These are phyloP conservation scores for Rhododendron griersonianum DNA, from an alignment of 148 eudicot genomes.

Conservation along the genomic window DNA sequence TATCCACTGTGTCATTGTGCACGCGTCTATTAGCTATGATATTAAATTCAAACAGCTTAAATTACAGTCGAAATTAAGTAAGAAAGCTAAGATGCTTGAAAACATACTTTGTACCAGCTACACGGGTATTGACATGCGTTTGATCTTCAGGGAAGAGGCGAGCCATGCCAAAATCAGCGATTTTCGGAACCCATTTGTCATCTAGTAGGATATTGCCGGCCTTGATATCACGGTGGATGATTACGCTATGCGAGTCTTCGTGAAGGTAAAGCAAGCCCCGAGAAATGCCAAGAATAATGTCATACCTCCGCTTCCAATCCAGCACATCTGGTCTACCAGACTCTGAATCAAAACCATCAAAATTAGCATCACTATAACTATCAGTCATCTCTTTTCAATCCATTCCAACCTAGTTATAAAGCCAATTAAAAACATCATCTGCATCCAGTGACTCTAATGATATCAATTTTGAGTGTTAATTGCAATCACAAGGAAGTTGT, in stretches of 20 bases:
- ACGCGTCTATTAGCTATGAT: constrained; percentile 3
- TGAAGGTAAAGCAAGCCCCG: constrained; percentile 81
- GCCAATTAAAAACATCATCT: background rate
- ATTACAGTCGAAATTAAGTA: background rate
- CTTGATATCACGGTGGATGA: constrained; percentile 87
- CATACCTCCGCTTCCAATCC: constrained; percentile 72
- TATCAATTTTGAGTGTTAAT: background rate
- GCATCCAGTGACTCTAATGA: background rate
- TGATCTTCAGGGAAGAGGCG: constrained; percentile 74
- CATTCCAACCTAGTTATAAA: background rate
- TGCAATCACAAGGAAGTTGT: background rate
- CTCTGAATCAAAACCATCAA: constrained; percentile 31
- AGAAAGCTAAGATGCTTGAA: constrained; percentile 1
- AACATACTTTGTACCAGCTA: constrained; percentile 90
- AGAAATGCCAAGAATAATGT: constrained; percentile 60
- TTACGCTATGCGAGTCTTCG: constrained; percentile 59
- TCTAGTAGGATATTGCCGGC: constrained; percentile 84
- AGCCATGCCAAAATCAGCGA: constrained; percentile 96
- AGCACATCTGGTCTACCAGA: constrained; percentile 38
- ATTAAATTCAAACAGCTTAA: background rate
- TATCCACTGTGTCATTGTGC: constrained; percentile 61
- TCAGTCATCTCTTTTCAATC: background rate
- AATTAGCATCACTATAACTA: background rate
- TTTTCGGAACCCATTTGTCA: constrained; percentile 82
- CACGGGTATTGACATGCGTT: constrained; percentile 81